Percentiles rank a stretch among this genome's conserved stretches.
Evolutionary conservation across 345 rosid genomes (phyloP).

Genomic region (Hibiscus mutabilis): DNA sequence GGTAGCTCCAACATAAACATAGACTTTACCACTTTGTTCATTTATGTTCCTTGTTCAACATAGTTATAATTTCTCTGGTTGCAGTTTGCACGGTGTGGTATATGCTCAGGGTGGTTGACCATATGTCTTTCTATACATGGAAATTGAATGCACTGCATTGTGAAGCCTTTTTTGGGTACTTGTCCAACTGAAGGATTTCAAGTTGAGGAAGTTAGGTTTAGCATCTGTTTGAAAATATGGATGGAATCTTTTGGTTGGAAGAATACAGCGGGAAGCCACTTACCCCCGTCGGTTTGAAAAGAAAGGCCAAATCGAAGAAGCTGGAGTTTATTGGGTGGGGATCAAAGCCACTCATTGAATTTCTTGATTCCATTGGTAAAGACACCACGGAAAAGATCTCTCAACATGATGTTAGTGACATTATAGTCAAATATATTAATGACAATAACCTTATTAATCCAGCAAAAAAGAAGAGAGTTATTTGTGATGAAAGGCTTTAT

Average conservation of each 20-base stretch:
- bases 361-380: conserved; percentile 48
- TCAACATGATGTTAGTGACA: conserved; percentile 37
- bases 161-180: neutral
- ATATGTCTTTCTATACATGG: neutral
- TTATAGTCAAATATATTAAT: conserved; percentile 40
- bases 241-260: conserved; percentile 12
- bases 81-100: neutral
- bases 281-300: conserved; percentile 24
- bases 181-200: neutral
- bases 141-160: neutral
- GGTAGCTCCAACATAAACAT: too few relatives aligned
- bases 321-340: conserved; percentile 67
- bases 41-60: neutral
- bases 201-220: neutral
- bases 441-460: conserved; percentile 38
- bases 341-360: conserved; percentile 56
- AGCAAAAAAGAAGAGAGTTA: conserved; percentile 46
- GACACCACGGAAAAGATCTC: conserved; percentile 41
- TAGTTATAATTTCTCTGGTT: neutral
- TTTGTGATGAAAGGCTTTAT: conserved; percentile 44
- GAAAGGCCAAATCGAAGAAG: conserved; percentile 41
- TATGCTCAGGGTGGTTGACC: neutral
- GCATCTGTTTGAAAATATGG: conserved; percentile 2
- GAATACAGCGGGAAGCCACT: conserved; percentile 21
- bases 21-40: too few relatives aligned